Percentiles rank a stretch among this genome's conserved stretches.
These are phyloP conservation scores for Ophiostoma himal-ulmi DNA, from an alignment of 2,329 filamentous ascomycete species.

Conservation along the genomic window DNA sequence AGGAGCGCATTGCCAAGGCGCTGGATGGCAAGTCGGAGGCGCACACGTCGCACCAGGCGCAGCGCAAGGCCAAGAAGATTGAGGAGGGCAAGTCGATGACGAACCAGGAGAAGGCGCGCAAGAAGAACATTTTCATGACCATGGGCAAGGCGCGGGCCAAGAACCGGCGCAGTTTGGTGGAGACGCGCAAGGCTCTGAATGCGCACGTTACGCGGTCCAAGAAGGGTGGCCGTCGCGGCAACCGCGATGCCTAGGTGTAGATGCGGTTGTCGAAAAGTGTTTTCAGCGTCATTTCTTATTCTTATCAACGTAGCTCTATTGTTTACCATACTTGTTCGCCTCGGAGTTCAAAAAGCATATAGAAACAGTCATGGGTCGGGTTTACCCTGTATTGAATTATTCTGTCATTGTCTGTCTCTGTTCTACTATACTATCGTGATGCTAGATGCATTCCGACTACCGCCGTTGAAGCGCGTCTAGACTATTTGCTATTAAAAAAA, in stretches of 20 bases:
- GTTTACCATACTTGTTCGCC: background rate
- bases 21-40: slow-evolving; percentile 76
- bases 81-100: slow-evolving; percentile 90
- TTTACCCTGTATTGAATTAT: background rate
- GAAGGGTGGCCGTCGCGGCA: slow-evolving; percentile 74
- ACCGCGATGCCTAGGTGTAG: slow-evolving; percentile 39
- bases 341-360: slow-evolving; percentile 1
- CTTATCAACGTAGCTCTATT: background rate
- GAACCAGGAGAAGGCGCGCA: slow-evolving; percentile 91
- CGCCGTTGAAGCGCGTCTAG: background rate
- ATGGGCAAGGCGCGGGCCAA: slow-evolving; percentile 92
- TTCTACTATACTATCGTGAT: background rate
- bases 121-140: slow-evolving; percentile 99
- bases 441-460: no score
- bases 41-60: slow-evolving; percentile 80
- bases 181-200: slow-evolving; percentile 73
- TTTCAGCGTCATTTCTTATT: background rate
- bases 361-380: background rate
- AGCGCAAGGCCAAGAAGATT: slow-evolving; percentile 80
- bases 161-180: slow-evolving; percentile 86
- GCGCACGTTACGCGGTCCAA: slow-evolving; percentile 79
- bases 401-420: background rate
- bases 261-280: background rate
- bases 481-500: background rate
- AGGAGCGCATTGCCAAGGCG: slow-evolving; percentile 78